phyloP scores from a whole-genome alignment of 306 rosid genomes.

The Quercus engelmannii region DNA sequence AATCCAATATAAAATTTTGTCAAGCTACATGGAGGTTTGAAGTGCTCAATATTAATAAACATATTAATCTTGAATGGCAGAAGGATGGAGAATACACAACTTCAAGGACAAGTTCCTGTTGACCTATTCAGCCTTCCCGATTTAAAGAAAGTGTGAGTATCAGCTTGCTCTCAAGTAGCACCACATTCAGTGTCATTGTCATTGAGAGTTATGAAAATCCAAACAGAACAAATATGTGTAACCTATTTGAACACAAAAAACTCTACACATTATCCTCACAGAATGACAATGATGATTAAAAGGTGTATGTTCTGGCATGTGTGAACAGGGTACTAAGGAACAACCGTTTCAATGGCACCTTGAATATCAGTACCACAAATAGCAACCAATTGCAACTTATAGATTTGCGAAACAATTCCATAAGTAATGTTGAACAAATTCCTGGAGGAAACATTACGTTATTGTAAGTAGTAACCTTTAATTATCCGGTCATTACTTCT shows the following conservation, averaged over 20 bases:
- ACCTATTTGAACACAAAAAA: not conserved
- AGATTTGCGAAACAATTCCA: not conserved
- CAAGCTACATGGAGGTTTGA: not conserved
- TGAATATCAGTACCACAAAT: not conserved
- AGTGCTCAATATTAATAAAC: not conserved
- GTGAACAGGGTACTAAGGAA: not conserved
- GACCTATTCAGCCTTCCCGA: slow-evolving; percentile 22
- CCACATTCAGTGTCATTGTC: not conserved
- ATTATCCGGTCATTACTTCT: not conserved
- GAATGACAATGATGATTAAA: not conserved
- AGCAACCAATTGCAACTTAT: not conserved
- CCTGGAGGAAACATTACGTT: not conserved
- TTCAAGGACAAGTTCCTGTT: slow-evolving; percentile 28
- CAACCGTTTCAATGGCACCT: not conserved
- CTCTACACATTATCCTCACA: not conserved
- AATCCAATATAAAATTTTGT: not conserved
- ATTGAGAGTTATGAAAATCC: not conserved
- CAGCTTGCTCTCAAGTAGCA: not conserved
- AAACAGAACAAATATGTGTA: not conserved
- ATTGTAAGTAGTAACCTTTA: slow-evolving; percentile 12
- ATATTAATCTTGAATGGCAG: slow-evolving; percentile 5
- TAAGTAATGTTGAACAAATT: not conserved
- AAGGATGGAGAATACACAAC: slow-evolving; percentile 23
- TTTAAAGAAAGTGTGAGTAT: slow-evolving; percentile 35
- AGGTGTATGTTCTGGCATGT: not conserved